phyloP scores from a whole-genome alignment of 306 rosid species.

The Macrotyloma uniflorum region DNA sequence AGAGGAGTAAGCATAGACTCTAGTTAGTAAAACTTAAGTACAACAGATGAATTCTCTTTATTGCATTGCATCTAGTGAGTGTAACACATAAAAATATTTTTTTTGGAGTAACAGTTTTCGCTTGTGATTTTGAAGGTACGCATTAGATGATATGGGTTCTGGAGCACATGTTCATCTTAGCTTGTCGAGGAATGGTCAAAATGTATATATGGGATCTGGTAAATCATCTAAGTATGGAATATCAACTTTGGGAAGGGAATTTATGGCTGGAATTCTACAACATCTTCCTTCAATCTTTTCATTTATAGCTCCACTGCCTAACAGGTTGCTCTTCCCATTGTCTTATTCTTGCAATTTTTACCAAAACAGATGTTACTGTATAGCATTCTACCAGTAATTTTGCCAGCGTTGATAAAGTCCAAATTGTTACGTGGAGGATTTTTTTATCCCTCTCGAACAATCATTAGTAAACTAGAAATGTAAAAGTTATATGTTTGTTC shows the following conservation, averaged over 20 bases:
- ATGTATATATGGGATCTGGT: constrained; percentile 74
- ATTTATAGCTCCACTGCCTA: constrained; percentile 82
- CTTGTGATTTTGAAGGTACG: constrained; percentile 57
- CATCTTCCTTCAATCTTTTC: constrained; percentile 81
- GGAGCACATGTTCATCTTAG: constrained; percentile 94
- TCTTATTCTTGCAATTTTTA: background rate
- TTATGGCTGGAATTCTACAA: constrained; percentile 91
- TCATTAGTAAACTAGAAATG: background rate
- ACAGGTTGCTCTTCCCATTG: constrained; percentile 62
- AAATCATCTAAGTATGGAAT: constrained; percentile 71
- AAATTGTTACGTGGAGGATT: background rate
- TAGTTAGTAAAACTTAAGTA: background rate
- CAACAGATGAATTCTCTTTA: background rate
- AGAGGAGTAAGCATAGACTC: background rate
- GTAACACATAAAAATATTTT: background rate
- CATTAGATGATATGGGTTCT: constrained; percentile 81
- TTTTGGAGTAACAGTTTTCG: constrained; percentile 27
- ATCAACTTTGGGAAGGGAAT: constrained; percentile 73
- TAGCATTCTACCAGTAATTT: constrained; percentile 1
- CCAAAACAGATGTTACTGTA: constrained; percentile 9
- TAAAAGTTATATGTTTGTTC: background rate
- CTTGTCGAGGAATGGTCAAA: constrained; percentile 73
- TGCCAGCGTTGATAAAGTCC: background rate
- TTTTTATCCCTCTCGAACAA: background rate
- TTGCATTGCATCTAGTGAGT: too few relatives aligned